phyloP scores from a whole-genome alignment of 2,329 filamentous ascomycete genomes.

The Botryosphaeria agaves region DNA sequence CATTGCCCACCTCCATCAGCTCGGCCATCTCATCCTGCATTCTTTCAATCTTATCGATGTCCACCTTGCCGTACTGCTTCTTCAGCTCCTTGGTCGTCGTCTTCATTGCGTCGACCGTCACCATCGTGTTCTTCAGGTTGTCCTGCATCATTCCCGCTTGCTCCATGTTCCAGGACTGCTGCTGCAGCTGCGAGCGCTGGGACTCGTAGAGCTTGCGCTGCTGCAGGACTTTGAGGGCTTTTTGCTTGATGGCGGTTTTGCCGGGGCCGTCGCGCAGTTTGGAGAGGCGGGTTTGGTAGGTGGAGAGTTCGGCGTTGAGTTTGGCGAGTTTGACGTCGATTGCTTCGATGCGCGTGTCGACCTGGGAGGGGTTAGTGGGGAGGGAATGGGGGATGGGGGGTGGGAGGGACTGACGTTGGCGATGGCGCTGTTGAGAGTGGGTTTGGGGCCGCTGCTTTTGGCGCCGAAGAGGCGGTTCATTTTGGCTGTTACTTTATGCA shows the following conservation, averaged over 20 bases:
- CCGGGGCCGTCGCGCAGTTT: slow-evolving; percentile 95
- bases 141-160: slow-evolving; percentile 97
- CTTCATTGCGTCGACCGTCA: slow-evolving; percentile 94
- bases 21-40: slow-evolving; percentile 99
- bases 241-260: slow-evolving; percentile 82
- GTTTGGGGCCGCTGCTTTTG: slow-evolving; percentile 75
- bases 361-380: slow-evolving; percentile 24
- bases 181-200: slow-evolving; percentile 83
- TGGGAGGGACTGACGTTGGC: slow-evolving; percentile 38
- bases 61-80: slow-evolving; percentile 91
- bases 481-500: too few relatives aligned
- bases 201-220: slow-evolving; percentile 87
- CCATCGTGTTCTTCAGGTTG: slow-evolving; percentile 97
- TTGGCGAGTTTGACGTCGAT: slow-evolving; percentile 92
- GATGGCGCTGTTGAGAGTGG: slow-evolving; percentile 71
- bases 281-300: slow-evolving; percentile 71
- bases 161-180: slow-evolving; percentile 98
- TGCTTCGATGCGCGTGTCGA: slow-evolving; percentile 64
- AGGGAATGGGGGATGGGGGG: slow-evolving; percentile 1
- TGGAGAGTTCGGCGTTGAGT: slow-evolving; percentile 74
- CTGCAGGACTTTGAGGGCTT: slow-evolving; percentile 85
- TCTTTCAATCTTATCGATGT: slow-evolving; percentile 92
- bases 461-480: slow-evolving; percentile 97
- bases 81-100: slow-evolving; percentile 84
- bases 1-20: slow-evolving; percentile 90